A percentile compares a stretch with the other conserved stretches of the same genome.
Evolutionary conservation across 208 protist genomes (phyloP).

Genomic region (Trypanosoma vivax): DNA sequence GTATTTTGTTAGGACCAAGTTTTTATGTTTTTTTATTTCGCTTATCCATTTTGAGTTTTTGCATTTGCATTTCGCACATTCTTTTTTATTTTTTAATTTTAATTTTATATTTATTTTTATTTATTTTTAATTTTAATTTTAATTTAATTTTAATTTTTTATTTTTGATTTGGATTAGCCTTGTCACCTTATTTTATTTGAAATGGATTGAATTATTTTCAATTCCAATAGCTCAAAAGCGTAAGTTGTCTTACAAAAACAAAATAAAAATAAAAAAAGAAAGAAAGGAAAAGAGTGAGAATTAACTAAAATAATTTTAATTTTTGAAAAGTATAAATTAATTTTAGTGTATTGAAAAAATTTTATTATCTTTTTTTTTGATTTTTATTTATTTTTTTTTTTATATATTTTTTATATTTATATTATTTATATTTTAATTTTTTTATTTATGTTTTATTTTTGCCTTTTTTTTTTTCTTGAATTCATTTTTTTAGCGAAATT

Average conservation of each 20-base stretch:
- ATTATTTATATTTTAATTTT: conserved; percentile 1
- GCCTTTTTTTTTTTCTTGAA: conserved; percentile 12
- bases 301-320: too few relatives aligned
- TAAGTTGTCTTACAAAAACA: too few relatives aligned
- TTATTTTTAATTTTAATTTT: neutral
- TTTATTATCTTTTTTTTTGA: too few relatives aligned
- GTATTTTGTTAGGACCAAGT: too few relatives aligned
- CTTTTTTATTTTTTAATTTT: conserved; percentile 9
- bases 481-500: conserved; percentile 10
- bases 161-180: neutral
- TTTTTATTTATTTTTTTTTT: neutral
- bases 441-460: conserved; percentile 2
- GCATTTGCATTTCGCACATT: conserved; percentile 3
- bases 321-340: too few relatives aligned
- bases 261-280: too few relatives aligned
- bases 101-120: neutral
- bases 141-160: neutral
- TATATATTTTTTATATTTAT: conserved; percentile 3
- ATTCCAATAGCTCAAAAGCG: too few relatives aligned
- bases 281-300: too few relatives aligned
- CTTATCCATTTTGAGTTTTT: too few relatives aligned
- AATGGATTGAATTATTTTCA: too few relatives aligned
- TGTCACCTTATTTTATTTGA: neutral
- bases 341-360: too few relatives aligned
- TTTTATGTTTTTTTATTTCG: too few relatives aligned